Base-by-base conservation (phyloP, 441 rosid genomes). In the Aquilaria agallochum region DNA sequence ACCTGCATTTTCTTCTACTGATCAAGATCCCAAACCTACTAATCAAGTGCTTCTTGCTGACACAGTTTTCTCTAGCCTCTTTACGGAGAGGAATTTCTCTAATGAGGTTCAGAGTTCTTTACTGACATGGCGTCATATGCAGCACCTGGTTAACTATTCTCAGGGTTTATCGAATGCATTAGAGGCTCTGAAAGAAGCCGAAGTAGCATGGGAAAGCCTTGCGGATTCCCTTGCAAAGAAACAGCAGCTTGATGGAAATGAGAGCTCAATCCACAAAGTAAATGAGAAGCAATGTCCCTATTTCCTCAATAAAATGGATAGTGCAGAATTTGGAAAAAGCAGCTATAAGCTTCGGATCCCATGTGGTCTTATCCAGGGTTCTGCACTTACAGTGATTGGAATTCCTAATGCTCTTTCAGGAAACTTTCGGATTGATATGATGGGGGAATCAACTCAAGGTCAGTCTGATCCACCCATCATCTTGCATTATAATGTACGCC, bases 351-450 rank as follows among this genome's bases (percentile, higher is more conserved):
- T 92, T 64, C 80, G 74, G 57, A 77, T 86, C 58, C 96, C 97
- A 59, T 95, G 99, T 67, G 99, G 99, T 54, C 67, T 92, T 42
- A 95, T 92, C 75, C 96, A 89, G 72, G 97, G 99, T 60, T 95
- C 99, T 56, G 84, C 99, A 61, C 67, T 95, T 47, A 88, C 99
- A 36, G 80, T 95, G 46, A 89, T 92, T 44, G 97, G 98, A 74
- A 86, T 85, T 62, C 98, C 97, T 3, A 69, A 78, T 70, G 97
- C 92, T 72, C 95, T 86, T 74, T 80, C 81, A 57, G 97, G 98
- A 40, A 88, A 80, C 65, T 88, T 95, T 68, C 80, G 78, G 56
- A 79, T 95, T 64, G 98, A 95, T 69, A 68, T 95, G 66, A 80
- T 91, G 0, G 99, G 99, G 63, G 95, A 88, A 78, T 74, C 85